Percentiles rank a stretch among this genome's conserved stretches.
These are phyloP conservation scores for Backusella mclennaniae DNA, from an alignment of 192 early-diverging fungal genomes.

Conservation along the genomic window DNA sequence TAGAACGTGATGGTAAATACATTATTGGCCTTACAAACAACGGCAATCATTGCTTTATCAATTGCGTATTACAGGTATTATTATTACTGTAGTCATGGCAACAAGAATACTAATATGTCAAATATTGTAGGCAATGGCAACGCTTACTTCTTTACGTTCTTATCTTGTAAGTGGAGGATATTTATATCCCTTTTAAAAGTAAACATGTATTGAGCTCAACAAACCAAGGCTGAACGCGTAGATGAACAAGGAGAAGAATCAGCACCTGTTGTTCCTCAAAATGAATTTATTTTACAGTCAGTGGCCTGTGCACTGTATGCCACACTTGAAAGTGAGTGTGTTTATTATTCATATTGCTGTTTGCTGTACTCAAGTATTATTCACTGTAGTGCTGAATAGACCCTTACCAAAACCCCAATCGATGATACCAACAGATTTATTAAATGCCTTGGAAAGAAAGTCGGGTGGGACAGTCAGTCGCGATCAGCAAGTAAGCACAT, in stretches of 20 bases:
- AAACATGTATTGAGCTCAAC: neutral
- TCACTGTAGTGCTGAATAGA: conserved; percentile 30
- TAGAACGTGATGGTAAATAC: conserved; percentile 35
- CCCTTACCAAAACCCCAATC: conserved; percentile 31
- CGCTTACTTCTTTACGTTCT: conserved; percentile 29
- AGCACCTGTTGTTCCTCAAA: conserved; percentile 22
- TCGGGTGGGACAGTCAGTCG: conserved; percentile 34
- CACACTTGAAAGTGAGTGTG: conserved; percentile 36
- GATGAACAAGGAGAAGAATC: conserved; percentile 41
- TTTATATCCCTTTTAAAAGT: neutral
- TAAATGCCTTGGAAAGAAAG: conserved; percentile 32
- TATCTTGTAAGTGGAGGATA: conserved; percentile 25
- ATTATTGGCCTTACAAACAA: conserved; percentile 78
- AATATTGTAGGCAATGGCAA: conserved; percentile 29
- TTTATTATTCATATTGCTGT: neutral
- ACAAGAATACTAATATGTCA: neutral
- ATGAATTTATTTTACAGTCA: conserved; percentile 35
- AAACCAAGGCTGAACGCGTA: conserved; percentile 34
- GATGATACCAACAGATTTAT: conserved; percentile 32
- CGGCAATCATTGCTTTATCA: conserved; percentile 93
- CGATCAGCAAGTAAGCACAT: conserved; percentile 35
- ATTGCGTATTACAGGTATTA: conserved; percentile 80
- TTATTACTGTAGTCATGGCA: neutral
- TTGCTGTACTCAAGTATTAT: neutral
- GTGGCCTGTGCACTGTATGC: conserved; percentile 39